Evolutionary conservation across 352 stramenopile species (phyloP).

Genomic region (Phytophthora fragariaefolia): DNA sequence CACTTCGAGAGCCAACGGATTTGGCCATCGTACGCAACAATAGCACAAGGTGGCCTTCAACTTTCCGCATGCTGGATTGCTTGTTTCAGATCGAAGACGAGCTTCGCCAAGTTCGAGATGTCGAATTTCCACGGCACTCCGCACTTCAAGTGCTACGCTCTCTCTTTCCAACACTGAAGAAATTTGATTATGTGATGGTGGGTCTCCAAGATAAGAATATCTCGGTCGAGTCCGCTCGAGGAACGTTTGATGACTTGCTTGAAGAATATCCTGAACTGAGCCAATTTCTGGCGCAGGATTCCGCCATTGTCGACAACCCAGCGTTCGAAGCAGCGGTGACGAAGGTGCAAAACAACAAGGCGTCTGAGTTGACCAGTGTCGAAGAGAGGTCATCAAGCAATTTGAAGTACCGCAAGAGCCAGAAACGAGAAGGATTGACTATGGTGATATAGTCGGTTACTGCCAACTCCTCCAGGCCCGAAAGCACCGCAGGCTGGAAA

Average conservation of each 20-base stretch:
- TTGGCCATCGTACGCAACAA: neutral
- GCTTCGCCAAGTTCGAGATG: neutral
- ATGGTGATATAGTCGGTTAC: neutral
- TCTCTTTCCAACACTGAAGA: neutral
- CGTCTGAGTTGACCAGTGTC: neutral
- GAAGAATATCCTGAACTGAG: neutral
- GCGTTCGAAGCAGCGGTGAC: neutral
- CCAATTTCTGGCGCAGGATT: neutral
- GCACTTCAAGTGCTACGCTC: neutral
- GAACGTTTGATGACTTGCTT: neutral
- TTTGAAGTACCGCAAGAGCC: neutral
- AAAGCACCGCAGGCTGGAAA: neutral
- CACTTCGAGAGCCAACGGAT: neutral
- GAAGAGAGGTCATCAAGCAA: neutral
- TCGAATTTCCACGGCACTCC: constrained; percentile 1
- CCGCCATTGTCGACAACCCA: neutral
- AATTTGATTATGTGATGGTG: constrained; percentile 10
- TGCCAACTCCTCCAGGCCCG: neutral
- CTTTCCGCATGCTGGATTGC: constrained; percentile 1
- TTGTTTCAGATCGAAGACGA: constrained; percentile 1
- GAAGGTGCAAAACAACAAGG: neutral
- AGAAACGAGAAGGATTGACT: neutral
- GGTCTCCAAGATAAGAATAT: neutral
- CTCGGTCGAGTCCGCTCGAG: neutral
- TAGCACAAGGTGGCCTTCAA: neutral